Evolutionary conservation across 805 yeast species (phyloP).

Genomic region (Metschnikowia proteae): DNA sequence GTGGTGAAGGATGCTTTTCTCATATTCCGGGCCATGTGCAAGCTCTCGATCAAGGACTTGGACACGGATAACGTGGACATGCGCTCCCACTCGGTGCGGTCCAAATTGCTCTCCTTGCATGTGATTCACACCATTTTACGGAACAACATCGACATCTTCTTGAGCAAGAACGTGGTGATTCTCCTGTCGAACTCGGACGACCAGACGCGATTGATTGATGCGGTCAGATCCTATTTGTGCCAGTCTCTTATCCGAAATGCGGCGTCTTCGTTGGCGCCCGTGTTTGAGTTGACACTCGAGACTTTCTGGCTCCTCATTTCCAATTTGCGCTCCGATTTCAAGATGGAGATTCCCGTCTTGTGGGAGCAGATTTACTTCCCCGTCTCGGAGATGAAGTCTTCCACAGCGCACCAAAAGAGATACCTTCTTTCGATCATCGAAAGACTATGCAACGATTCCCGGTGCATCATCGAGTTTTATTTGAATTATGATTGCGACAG

Average conservation of each 20-base stretch:
- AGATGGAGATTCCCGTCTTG: slow-evolving; percentile 90
- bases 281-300: slow-evolving; percentile 86
- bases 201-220: slow-evolving; percentile 64
- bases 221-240: slow-evolving; percentile 80
- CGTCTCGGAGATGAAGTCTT: slow-evolving; percentile 84
- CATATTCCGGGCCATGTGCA: slow-evolving; percentile 92
- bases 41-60: slow-evolving; percentile 77
- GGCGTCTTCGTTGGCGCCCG: slow-evolving; percentile 85
- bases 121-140: slow-evolving; percentile 80
- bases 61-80: slow-evolving; percentile 75
- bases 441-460: slow-evolving; percentile 81
- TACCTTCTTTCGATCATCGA: slow-evolving; percentile 79
- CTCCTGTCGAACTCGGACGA: slow-evolving; percentile 46
- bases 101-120: slow-evolving; percentile 84
- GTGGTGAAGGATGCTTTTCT: slow-evolving; percentile 87
- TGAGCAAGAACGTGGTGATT: slow-evolving; percentile 54
- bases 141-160: slow-evolving; percentile 79
- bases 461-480: slow-evolving; percentile 87
- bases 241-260: slow-evolving; percentile 85
- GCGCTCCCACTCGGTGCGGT: slow-evolving; percentile 89
- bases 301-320: slow-evolving; percentile 88
- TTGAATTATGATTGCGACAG: slow-evolving; percentile 93
- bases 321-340: slow-evolving; percentile 81
- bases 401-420: slow-evolving; percentile 89
- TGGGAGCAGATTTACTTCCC: slow-evolving; percentile 92